Evolutionary conservation across 2,329 filamentous ascomycete species (phyloP), one percentile per base, ranked within the genome.

Genomic region (Diaporthe citri): DNA sequence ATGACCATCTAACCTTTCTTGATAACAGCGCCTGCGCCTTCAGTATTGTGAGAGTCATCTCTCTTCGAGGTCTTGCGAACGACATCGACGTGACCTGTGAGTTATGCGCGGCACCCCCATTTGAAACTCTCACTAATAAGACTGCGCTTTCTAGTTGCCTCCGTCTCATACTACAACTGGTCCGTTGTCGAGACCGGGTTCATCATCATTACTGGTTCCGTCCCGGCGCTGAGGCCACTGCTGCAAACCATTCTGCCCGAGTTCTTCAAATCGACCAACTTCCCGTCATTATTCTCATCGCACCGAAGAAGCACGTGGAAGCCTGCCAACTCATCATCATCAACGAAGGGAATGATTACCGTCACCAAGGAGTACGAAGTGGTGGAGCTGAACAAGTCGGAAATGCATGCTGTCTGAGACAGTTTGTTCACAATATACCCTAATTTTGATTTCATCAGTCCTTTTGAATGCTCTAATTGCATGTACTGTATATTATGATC

Each of bases 201-300:
- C 17, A 81, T 80, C 62, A 83, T 83, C 74, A 78, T 82, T 43
- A 82, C 81, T 75, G 81, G 81, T 13, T 83, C 82, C 9, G 75
- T 83, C n/a, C 82, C 82, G 4, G 79, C 80, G 12, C 77, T 83
- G 43, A 75, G 80, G 9, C 80, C 80, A 2, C 75, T 82, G 10
- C 20, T 73, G 12, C 51, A 55, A n/a, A 67, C 71, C 22, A 69
- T 64, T 22, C 46, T 41, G 13, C 71, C 71, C 1, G 51, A 48
- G 8, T 73, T 73, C 20, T 73, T 73, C 71, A 67, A 48, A 28
- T 39, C 59, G 1, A 55, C 28, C 71, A 73, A 73, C 60, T 73
- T 73, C 60, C 62, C 71, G 17, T 67, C 59, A 3, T 43, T 73
- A 15, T 67, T 69, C 51, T 6, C 46, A 25, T 43, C 71, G 4